Base-by-base conservation (phyloP, 371 early-diverging fungal species). In the Mortierella sp. region DNA sequence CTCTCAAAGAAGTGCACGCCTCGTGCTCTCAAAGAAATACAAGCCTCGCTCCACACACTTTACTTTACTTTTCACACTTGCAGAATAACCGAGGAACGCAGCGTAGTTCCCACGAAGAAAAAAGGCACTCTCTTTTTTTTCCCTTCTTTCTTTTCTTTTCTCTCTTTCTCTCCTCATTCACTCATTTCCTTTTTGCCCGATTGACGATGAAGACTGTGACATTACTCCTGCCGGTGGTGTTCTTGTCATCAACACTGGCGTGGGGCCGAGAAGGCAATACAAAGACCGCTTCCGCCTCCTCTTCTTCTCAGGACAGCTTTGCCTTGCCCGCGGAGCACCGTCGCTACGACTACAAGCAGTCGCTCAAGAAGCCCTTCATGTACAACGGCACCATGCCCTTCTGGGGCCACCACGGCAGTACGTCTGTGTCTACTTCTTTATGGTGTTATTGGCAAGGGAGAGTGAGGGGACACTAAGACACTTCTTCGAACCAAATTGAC, bases 301-400 rank as follows among this genome's bases (percentile, higher is more conserved):
- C 58, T 47, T 24, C 22, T 39, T 14, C 2, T 73, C 22, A 24
- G 48, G n/a, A 53, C 68, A n/a, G 2, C 65, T 26, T 39, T 31
- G 52, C n/a, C 43, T 41, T 66, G 11, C 77, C 77, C 0, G 68
- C 75, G 2, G 53, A 66, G 19, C 64, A 41, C 13, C 82, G 82
- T 37, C 77, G 82, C 13, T 68, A 71, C 53, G 82, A 81, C 44
- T 81, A 81, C 44, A 81, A 81, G 34, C 77, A 77, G 31, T 81
- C 82, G 7, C 69, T 81, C 66, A 81, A 81, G 63, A 81, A 81
- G 55, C 82, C 82, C 37, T 81, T 81, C 74, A 65, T 55, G 55
- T 81, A 77, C 50, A 81, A 74, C 52, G 77, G 71, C 8, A 77
- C 58, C 14, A 64, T 77, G 31, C 82, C 82, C 19, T 81, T 68